phyloP scores from a whole-genome alignment of 2,329 filamentous ascomycete genomes.

The Fusarium globosum region DNA sequence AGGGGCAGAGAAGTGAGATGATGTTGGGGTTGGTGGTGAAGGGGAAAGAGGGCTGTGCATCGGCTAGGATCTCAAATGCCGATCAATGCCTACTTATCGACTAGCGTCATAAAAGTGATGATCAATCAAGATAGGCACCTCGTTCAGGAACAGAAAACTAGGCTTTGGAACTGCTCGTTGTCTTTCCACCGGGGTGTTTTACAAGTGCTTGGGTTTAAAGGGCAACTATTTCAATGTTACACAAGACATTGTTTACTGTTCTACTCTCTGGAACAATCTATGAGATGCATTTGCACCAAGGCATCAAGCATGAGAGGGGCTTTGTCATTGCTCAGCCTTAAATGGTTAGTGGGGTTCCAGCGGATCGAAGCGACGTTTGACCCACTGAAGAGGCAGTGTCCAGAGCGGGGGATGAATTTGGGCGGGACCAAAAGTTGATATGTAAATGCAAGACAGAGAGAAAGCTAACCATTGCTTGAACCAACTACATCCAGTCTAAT shows the following conservation, averaged over 20 bases:
- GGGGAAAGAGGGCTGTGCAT: constrained; percentile 18
- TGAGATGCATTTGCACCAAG: neutral
- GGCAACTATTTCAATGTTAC: neutral
- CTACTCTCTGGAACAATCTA: neutral
- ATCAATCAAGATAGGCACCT: constrained; percentile 28
- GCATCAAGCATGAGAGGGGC: constrained; percentile 4
- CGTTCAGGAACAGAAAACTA: neutral
- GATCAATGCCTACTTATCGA: constrained; percentile 23
- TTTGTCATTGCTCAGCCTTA: constrained; percentile 26
- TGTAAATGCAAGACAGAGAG: neutral
- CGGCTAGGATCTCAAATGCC: constrained; percentile 9
- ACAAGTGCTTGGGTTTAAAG: neutral
- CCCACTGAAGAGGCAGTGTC: constrained; percentile 32
- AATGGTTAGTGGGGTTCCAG: constrained; percentile 21
- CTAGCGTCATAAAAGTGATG: constrained; percentile 16
- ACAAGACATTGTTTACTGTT: neutral
- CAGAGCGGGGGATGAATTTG: neutral
- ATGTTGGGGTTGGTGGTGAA: constrained; percentile 25
- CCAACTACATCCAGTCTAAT: neutral
- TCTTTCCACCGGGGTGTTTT: neutral
- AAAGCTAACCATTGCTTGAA: neutral
- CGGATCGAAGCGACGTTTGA: constrained; percentile 22
- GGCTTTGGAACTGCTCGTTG: neutral
- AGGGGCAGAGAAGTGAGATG: neutral
- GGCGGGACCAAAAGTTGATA: neutral